A percentile compares a stretch with the other conserved stretches of the same genome.
phyloP scores from a whole-genome alignment of 1,284 basidiomycete species.

The Rhodotorula sp. region DNA sequence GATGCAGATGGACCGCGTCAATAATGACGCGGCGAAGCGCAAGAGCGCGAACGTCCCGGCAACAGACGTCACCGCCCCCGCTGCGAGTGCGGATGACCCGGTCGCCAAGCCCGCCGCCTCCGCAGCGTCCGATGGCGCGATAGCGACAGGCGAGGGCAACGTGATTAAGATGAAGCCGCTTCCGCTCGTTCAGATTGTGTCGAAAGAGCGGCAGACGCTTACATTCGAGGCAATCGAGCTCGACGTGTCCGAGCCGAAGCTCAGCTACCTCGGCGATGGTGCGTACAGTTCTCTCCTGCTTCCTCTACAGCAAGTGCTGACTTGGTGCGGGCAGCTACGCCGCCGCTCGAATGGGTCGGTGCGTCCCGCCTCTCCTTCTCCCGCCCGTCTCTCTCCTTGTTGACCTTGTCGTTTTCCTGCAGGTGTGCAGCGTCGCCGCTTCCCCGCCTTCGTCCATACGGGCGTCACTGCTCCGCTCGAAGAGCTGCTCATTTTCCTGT shows the following conservation, averaged over 20 bases:
- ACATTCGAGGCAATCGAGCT: conserved; percentile 28
- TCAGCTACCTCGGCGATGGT: conserved; percentile 41
- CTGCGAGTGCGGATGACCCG: background rate
- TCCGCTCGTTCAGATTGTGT: conserved; percentile 1
- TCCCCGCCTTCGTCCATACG: conserved; percentile 37
- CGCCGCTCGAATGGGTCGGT: conserved; percentile 43
- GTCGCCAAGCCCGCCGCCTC: background rate
- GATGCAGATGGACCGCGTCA: conserved; percentile 15
- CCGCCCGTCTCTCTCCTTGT: background rate
- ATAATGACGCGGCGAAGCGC: background rate
- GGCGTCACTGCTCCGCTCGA: conserved; percentile 35
- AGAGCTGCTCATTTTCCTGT: conserved; percentile 27
- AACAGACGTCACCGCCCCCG: background rate
- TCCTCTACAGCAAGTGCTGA: too few relatives aligned
- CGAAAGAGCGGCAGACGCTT: conserved; percentile 4
- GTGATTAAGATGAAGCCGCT: conserved; percentile 25
- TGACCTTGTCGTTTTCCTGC: background rate
- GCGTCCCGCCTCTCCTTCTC: background rate
- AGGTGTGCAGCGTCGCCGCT: conserved; percentile 29
- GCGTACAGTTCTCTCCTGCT: background rate
- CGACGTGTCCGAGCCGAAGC: conserved; percentile 33
- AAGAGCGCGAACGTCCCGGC: background rate
- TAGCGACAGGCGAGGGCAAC: too few relatives aligned
- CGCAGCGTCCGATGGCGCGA: background rate
- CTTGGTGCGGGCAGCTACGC: conserved; percentile 27